Evolutionary conservation across 2,329 filamentous ascomycete genomes (phyloP), one percentile per base, ranked within the genome.

Genomic region (Diaporthe eres): DNA sequence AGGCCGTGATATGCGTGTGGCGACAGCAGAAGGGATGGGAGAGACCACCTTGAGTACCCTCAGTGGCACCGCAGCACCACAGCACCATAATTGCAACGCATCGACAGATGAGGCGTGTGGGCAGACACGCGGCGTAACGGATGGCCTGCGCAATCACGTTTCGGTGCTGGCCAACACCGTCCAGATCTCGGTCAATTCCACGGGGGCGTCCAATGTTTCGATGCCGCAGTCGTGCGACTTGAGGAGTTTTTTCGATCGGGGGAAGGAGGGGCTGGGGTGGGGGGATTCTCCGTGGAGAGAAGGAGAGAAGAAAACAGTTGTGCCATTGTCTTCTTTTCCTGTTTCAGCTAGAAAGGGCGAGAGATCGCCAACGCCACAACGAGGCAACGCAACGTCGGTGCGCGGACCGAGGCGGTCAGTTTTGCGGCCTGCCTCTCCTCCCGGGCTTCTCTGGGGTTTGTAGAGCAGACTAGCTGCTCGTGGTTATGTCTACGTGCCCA

Each of bases 151-250:
- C 65, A 55, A 34, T 8, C 65, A 39, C 49, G 34, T 42, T 42
- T 55, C 65, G 47, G 47, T 37, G 47, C 34, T 39, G 34, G 28
- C 47, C 31, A 25, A 12, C 47, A 37, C 6, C 31, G 4, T 28
- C 22, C 37, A 42, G 65, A 55, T 70, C 65, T 55, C 65, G 49
- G 65, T 28, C 65, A n/a, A 70, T 55, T 70, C 49, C 65, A 55
- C 49, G 65, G 65, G 55, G 47, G 65, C 49, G 65, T 55, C 65
- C 49, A 55, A 70, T 55, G 65, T 70, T 70, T 70, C 65, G 65
- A 51, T 70, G 34, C 65, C n/a, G 65, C 65, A 55, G 65, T 70
- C 65, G 65, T 70, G 65, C 49, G 65, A 70, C 65, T 70, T 42
- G 22, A 34, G 47, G 22, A 12, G 8, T 28, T 39, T 39, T 70